Evolutionary conservation across 257 asterid genomes (phyloP).

Genomic region (Gentiana dahurica): DNA sequence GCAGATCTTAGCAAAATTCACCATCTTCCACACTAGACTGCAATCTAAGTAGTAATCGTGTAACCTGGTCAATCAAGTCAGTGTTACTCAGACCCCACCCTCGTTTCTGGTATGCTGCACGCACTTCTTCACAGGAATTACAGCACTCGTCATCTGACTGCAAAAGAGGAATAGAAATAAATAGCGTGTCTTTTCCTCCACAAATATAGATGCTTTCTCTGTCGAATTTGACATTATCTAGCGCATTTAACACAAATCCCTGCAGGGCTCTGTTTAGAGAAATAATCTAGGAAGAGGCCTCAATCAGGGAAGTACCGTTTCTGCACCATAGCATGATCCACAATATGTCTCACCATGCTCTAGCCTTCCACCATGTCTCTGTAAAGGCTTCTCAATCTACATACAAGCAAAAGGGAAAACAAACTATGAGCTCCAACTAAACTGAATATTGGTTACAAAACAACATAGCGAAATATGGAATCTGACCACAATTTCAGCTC

Average conservation of each 20-base stretch:
- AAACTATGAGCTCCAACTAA: constrained; percentile 2
- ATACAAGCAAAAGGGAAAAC: constrained; percentile 11
- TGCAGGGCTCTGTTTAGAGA: background rate
- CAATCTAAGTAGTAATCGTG: background rate
- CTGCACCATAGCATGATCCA: constrained; percentile 98
- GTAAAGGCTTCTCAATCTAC: constrained; percentile 96
- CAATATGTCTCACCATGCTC: constrained; percentile 91
- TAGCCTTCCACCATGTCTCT: constrained; percentile 96
- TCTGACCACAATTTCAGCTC: no score
- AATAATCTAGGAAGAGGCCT: constrained; percentile 5
- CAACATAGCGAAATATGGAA: background rate
- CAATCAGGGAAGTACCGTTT: constrained; percentile 33
- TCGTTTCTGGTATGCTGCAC: constrained; percentile 83
- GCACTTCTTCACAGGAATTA: constrained; percentile 98
- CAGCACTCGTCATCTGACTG: constrained; percentile 92
- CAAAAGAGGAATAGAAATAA: constrained; percentile 12
- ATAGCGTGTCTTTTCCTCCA: background rate
- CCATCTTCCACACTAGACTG: no score
- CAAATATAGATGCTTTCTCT: background rate
- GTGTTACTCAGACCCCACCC: constrained; percentile 90
- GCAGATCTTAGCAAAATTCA: background rate
- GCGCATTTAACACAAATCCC: background rate
- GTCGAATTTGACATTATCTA: background rate
- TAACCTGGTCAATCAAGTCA: constrained; percentile 84
- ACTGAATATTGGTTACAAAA: background rate